A percentile compares a stretch with the other conserved stretches of the same genome.
These are phyloP conservation scores for Boletus reticuloceps DNA, from an alignment of 768 basidiomycete species.

Conservation along the genomic window DNA sequence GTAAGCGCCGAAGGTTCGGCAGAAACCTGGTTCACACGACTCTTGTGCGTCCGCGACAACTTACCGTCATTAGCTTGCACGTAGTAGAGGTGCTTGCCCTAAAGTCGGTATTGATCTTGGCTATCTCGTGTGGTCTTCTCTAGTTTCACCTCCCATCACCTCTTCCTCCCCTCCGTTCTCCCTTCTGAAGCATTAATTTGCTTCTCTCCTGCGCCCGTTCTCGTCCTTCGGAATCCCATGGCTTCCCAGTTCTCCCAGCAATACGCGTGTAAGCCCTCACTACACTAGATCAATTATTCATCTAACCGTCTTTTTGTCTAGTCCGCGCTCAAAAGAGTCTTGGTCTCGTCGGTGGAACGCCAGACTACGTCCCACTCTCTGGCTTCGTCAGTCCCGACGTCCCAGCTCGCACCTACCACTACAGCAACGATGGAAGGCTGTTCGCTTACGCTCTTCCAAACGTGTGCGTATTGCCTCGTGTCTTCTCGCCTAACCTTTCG, in stretches of 20 bases:
- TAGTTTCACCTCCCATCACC: conserved; percentile 27
- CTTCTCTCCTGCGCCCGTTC: conserved; percentile 48
- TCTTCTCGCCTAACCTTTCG: conserved; percentile 4
- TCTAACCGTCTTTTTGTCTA: conserved; percentile 33
- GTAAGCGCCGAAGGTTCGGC: no score
- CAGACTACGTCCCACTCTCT: conserved; percentile 65
- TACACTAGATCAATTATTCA: conserved; percentile 7
- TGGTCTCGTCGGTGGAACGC: conserved; percentile 80
- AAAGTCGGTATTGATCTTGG: conserved; percentile 2
- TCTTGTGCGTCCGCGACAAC: no score
- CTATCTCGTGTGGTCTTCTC: neutral
- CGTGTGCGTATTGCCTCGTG: conserved; percentile 49
- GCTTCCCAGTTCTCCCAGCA: conserved; percentile 75
- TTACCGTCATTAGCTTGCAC: no score
- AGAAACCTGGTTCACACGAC: no score
- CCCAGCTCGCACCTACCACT: conserved; percentile 71
- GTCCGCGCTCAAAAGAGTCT: conserved; percentile 94
- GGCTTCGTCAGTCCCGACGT: conserved; percentile 67
- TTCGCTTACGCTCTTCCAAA: conserved; percentile 81
- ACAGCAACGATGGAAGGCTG: conserved; percentile 84
- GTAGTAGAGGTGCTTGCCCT: conserved; percentile 7
- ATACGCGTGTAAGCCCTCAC: conserved; percentile 70
- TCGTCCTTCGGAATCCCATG: conserved; percentile 46
- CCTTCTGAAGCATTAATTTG: conserved; percentile 79
- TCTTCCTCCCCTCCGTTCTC: conserved; percentile 8